Evolutionary conservation across 164 flowering plant species (phyloP).

Genomic region (Magnolia changhungtana): DNA sequence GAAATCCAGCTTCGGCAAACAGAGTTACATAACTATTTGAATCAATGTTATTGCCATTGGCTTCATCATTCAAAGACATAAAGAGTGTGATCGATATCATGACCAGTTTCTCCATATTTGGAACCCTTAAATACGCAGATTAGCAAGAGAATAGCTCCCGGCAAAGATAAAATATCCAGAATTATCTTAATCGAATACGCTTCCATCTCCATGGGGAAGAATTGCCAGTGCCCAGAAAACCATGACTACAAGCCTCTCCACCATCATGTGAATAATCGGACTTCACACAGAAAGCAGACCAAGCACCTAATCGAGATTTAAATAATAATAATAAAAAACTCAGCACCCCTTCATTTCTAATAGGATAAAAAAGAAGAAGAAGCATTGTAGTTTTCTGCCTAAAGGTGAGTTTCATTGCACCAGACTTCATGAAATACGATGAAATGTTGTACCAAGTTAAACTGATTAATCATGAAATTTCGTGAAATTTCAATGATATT

Average conservation of each 20-base stretch:
- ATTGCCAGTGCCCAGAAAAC: conserved; percentile 13
- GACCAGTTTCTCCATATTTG: conserved; percentile 2
- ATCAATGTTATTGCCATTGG: conserved; percentile 12
- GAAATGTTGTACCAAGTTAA: no score
- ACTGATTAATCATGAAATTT: no score
- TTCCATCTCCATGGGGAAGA: conserved; percentile 37
- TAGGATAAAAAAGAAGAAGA: not conserved
- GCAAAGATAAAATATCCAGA: conserved; percentile 41
- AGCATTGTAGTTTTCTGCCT: not conserved
- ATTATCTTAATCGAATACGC: conserved; percentile 22
- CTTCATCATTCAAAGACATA: conserved; percentile 32
- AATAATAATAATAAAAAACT: not conserved
- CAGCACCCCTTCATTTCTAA: not conserved
- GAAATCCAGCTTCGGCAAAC: conserved; percentile 46
- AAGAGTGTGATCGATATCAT: conserved; percentile 1
- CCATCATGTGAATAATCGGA: conserved; percentile 14
- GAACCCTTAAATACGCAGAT: conserved; percentile 27
- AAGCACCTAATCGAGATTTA: conserved; percentile 24
- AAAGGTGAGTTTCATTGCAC: no score
- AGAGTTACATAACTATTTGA: conserved; percentile 33
- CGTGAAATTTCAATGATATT: no score
- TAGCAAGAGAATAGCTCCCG: conserved; percentile 53
- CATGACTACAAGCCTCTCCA: conserved; percentile 18
- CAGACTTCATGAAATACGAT: no score
- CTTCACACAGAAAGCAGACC: conserved; percentile 39